Evolutionary conservation across 1,284 basidiomycete genomes (phyloP).

Genomic region (Anthracocystis setariae): DNA sequence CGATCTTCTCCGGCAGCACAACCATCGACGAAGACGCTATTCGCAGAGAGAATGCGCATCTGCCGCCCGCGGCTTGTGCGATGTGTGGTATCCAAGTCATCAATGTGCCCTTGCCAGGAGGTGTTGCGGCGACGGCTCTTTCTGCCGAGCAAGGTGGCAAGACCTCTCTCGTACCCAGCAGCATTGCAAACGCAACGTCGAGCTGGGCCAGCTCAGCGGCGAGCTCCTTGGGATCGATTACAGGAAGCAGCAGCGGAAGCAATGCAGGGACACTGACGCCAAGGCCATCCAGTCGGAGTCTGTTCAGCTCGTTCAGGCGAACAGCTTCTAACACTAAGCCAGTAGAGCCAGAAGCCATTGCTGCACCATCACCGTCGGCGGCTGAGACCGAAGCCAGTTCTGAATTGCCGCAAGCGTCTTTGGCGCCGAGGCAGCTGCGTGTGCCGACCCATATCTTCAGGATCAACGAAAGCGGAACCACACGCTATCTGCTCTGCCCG

Average conservation of each 20-base stretch:
- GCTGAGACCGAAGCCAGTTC: slow-evolving; percentile 4
- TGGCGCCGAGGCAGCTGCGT: slow-evolving; percentile 26
- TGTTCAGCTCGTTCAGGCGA: slow-evolving; percentile 52
- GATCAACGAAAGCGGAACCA: slow-evolving; percentile 54
- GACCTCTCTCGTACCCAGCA: slow-evolving; percentile 35
- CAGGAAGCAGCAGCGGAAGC: slow-evolving; percentile 22
- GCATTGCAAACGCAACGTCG: slow-evolving; percentile 46
- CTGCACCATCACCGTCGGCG: slow-evolving; percentile 8
- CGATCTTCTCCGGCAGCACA: slow-evolving; percentile 73
- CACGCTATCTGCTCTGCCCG: slow-evolving; percentile 63
- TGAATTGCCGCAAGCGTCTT: background rate
- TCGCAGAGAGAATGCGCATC: slow-evolving; percentile 49
- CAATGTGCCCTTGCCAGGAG: slow-evolving; percentile 59
- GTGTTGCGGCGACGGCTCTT: slow-evolving; percentile 30
- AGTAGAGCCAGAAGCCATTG: slow-evolving; percentile 1
- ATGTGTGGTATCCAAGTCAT: slow-evolving; percentile 62
- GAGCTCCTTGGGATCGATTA: slow-evolving; percentile 42
- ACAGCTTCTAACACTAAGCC: slow-evolving; percentile 16
- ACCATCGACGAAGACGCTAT: slow-evolving; percentile 54
- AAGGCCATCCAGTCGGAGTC: slow-evolving; percentile 38
- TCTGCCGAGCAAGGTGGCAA: slow-evolving; percentile 41
- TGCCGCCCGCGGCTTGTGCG: slow-evolving; percentile 61
- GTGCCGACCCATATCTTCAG: slow-evolving; percentile 67
- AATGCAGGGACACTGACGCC: slow-evolving; percentile 36
- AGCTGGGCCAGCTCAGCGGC: slow-evolving; percentile 53